Conservation (phyloP, 306 rosid genomes). For the Gleditsia sinensis region DNA sequence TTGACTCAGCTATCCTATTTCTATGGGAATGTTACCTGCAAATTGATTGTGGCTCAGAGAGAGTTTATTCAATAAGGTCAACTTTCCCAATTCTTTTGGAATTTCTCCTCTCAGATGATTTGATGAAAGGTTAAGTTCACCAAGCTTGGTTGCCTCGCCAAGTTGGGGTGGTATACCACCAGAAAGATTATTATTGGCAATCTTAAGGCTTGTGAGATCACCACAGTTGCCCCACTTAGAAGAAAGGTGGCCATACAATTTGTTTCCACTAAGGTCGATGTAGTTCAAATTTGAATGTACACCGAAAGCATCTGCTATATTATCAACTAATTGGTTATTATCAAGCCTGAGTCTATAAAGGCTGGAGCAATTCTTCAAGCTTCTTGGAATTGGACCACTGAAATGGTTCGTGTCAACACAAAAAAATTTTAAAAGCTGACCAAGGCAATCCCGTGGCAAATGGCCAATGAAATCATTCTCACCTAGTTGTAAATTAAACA, state of each 20-base stretch:
- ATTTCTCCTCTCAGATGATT: background rate
- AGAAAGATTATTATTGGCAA: background rate
- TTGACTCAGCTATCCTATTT: background rate
- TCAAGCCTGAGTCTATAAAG: background rate
- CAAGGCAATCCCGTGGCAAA: background rate
- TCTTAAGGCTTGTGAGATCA: background rate
- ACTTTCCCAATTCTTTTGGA: background rate
- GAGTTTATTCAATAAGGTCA: background rate
- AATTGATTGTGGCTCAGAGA: background rate
- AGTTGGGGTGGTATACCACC: background rate
- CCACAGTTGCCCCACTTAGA: background rate
- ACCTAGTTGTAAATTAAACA: background rate
- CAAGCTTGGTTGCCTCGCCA: background rate
- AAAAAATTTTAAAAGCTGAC: background rate
- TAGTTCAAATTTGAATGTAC: background rate
- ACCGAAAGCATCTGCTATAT: background rate
- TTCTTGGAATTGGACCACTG: background rate
- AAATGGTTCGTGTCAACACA: background rate
- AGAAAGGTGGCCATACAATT: background rate
- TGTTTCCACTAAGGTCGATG: background rate
- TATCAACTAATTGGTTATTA: background rate
- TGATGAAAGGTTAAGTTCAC: background rate
- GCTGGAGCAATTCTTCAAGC: background rate
- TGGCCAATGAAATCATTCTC: background rate
- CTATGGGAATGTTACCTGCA: background rate